Conservation (phyloP, 176 grass and related monocot species). For the Triticum turgidum region DNA sequence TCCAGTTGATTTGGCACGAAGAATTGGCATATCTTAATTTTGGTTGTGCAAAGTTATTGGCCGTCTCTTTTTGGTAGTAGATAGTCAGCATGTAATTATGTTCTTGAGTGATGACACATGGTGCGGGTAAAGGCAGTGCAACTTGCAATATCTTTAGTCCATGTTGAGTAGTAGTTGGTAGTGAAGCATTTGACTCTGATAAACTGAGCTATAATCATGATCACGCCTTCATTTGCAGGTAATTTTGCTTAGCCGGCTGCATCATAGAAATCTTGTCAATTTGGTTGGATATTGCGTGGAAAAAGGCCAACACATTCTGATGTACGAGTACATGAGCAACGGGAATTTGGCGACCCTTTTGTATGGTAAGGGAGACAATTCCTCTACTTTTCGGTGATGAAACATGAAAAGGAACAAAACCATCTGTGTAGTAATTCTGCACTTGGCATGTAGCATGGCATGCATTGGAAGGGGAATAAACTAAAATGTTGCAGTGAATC, state of each 20-base stretch:
- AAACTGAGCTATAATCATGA: constrained; percentile 16
- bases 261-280: constrained; percentile 99
- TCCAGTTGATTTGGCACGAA: background rate
- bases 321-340: constrained; percentile 99
- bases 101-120: constrained; percentile 19
- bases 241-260: constrained; percentile 88
- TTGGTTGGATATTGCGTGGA: constrained; percentile 98
- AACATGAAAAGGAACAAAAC: background rate
- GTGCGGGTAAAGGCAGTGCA: constrained; percentile 3
- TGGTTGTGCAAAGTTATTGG: background rate
- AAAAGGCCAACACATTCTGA: constrained; percentile 77
- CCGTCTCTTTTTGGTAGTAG: background rate
- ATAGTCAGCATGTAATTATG: constrained; percentile 10
- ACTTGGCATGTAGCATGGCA: background rate
- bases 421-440: background rate
- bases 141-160: background rate
- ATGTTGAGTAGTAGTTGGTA: constrained; percentile 8
- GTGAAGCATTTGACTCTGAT: constrained; percentile 14
- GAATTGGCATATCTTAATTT: background rate
- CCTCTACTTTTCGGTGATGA: background rate
- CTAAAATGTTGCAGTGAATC: background rate
- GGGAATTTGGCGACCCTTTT: constrained; percentile 82
- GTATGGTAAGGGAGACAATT: constrained; percentile 59
- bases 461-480: background rate
- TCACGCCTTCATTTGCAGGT: constrained; percentile 50